Conservation (phyloP, 108 stramenopile genomes). For the Skeletonema marinoi region DNA sequence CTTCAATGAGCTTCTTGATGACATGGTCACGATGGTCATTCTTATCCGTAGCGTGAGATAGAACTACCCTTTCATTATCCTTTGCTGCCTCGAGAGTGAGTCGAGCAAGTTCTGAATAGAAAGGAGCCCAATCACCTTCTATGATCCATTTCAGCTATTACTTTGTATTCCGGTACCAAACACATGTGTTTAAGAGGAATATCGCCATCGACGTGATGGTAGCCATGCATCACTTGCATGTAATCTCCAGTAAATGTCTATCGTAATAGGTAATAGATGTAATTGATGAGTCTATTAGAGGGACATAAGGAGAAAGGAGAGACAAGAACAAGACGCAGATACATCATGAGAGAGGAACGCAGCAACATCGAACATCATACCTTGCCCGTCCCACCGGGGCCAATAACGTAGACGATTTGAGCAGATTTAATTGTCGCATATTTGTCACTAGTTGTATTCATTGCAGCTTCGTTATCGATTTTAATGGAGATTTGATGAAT, state of each 20-base stretch:
- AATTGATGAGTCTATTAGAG: not conserved
- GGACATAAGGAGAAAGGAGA: too few species aligned
- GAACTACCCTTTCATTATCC: not conserved
- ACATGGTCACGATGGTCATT: not conserved
- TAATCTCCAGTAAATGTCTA: not conserved
- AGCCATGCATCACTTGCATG: not conserved
- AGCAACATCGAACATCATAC: not conserved
- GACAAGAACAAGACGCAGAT: too few species aligned
- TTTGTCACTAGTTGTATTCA: too few species aligned
- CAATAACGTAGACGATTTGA: not conserved
- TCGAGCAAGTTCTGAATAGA: not conserved
- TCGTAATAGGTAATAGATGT: not conserved
- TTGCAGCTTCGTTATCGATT: too few species aligned
- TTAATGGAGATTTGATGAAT: too few species aligned
- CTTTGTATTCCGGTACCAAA: not conserved
- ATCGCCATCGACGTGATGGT: not conserved
- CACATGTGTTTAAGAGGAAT: not conserved
- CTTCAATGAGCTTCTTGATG: not conserved
- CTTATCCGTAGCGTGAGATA: not conserved
- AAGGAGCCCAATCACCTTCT: not conserved
- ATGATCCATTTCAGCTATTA: not conserved
- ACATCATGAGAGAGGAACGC: too few species aligned
- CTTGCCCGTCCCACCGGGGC: not conserved
- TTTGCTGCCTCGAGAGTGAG: not conserved
- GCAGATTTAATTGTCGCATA: too few species aligned